Evolutionary conservation across 1,284 basidiomycete species (phyloP).

Genomic region (Microbotryum intermedium): DNA sequence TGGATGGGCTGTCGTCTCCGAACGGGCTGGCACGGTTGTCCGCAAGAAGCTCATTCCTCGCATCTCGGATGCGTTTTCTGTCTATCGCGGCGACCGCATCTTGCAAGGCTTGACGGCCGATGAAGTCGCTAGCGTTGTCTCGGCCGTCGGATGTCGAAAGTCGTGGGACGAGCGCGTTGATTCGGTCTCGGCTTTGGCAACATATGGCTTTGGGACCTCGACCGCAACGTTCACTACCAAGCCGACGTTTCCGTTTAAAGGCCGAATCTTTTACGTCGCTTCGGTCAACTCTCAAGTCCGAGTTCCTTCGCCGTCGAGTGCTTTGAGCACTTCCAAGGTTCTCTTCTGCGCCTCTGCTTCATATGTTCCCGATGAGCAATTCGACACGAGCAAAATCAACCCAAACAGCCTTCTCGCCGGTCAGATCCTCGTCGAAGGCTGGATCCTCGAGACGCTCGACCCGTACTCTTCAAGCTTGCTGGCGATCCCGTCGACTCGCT

Average conservation of each 20-base stretch:
- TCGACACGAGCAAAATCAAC: slow-evolving; percentile 65
- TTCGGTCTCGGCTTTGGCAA: slow-evolving; percentile 59
- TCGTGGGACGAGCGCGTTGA: slow-evolving; percentile 80
- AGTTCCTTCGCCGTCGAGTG: slow-evolving; percentile 41
- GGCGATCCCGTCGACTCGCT: slow-evolving; percentile 85
- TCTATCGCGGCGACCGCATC: slow-evolving; percentile 83
- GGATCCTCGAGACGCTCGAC: slow-evolving; percentile 94
- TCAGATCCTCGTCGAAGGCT: slow-evolving; percentile 80
- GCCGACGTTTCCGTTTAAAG: slow-evolving; percentile 67
- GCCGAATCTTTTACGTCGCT: slow-evolving; percentile 75
- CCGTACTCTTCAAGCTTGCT: slow-evolving; percentile 94
- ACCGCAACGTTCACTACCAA: slow-evolving; percentile 41
- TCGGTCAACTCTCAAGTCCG: slow-evolving; percentile 60
- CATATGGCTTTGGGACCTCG: slow-evolving; percentile 68
- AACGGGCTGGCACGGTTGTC: slow-evolving; percentile 66
- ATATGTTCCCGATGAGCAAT: slow-evolving; percentile 45
- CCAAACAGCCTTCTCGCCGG: slow-evolving; percentile 65
- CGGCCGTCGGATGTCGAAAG: slow-evolving; percentile 59
- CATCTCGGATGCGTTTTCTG: slow-evolving; percentile 70
- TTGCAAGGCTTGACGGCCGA: slow-evolving; percentile 91
- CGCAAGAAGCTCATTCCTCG: slow-evolving; percentile 66
- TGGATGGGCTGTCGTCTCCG: slow-evolving; percentile 72
- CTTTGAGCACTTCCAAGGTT: slow-evolving; percentile 42
- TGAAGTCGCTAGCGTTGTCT: slow-evolving; percentile 67
- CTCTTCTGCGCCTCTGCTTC: slow-evolving; percentile 42